Evolutionary conservation across 1,139 yeast species (phyloP).

Genomic region (Protomyces inundatus): DNA sequence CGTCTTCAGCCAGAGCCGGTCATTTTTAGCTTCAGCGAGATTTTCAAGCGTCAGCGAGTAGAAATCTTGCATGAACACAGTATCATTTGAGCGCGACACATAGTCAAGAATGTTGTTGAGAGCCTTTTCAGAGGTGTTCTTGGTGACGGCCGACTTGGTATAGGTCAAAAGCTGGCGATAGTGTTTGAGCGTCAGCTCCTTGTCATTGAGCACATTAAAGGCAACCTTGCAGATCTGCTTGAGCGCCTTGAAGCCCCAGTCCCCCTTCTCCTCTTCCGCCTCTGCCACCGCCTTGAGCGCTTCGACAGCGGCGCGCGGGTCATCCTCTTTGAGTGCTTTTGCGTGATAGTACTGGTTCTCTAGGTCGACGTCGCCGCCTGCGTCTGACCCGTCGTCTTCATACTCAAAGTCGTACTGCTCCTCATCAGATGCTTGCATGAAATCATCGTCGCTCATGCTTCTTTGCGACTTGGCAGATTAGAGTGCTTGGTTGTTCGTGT

Average conservation of each 20-base stretch:
- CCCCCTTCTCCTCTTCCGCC: slow-evolving; percentile 36
- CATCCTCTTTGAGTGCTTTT: slow-evolving; percentile 59
- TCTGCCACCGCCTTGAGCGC: slow-evolving; percentile 44
- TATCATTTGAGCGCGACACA: slow-evolving; percentile 38
- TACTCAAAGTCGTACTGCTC: slow-evolving; percentile 57
- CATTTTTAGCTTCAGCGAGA: slow-evolving; percentile 40
- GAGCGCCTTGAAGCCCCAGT: slow-evolving; percentile 50
- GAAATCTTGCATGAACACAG: slow-evolving; percentile 36
- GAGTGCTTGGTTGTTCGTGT: not conserved
- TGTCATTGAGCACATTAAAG: slow-evolving; percentile 39
- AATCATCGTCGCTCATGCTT: slow-evolving; percentile 21
- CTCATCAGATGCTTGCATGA: slow-evolving; percentile 23
- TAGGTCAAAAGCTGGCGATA: slow-evolving; percentile 39
- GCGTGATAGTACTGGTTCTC: slow-evolving; percentile 60
- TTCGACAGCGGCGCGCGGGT: slow-evolving; percentile 46
- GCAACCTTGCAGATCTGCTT: slow-evolving; percentile 62
- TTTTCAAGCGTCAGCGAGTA: slow-evolving; percentile 36
- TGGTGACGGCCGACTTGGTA: slow-evolving; percentile 38
- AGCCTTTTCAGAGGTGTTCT: slow-evolving; percentile 58
- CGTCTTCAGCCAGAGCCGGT: slow-evolving; percentile 55
- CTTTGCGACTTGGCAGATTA: not conserved
- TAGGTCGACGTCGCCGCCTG: slow-evolving; percentile 37
- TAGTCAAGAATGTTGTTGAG: slow-evolving; percentile 52
- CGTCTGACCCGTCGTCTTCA: slow-evolving; percentile 51
- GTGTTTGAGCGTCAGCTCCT: slow-evolving; percentile 39